phyloP scores from a whole-genome alignment of 2,329 filamentous ascomycete genomes.

The Colletotrichum higginsianum region DNA sequence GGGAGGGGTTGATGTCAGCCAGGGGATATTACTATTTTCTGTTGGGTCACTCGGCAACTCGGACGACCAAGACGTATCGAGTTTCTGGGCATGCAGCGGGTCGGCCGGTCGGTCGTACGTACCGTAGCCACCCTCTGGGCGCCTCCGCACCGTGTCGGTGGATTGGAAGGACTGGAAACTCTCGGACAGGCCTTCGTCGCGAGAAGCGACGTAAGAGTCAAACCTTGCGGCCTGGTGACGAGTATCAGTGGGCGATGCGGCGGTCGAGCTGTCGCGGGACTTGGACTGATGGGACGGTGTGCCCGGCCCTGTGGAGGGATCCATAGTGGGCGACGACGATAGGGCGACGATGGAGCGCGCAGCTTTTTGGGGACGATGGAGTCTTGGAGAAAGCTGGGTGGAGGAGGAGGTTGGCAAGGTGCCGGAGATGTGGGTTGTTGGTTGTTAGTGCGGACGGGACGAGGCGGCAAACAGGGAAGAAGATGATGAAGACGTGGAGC shows the following conservation, averaged over 20 bases:
- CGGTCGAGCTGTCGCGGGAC: constrained; percentile 54
- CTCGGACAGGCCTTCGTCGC: constrained; percentile 65
- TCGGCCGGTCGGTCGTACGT: constrained; percentile 47
- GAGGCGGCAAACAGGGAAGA: constrained; percentile 18
- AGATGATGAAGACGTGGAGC: constrained; percentile 6
- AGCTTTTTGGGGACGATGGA: constrained; percentile 27
- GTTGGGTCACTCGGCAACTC: constrained; percentile 36
- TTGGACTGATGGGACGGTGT: constrained; percentile 53
- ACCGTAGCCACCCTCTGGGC: constrained; percentile 72
- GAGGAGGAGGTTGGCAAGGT: constrained; percentile 33
- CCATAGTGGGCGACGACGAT: constrained; percentile 56
- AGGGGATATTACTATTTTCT: constrained; percentile 14
- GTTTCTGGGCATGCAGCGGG: constrained; percentile 41
- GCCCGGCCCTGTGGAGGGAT: constrained; percentile 54
- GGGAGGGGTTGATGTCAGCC: constrained; percentile 32
- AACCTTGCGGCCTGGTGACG: constrained; percentile 57
- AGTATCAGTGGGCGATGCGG: constrained; percentile 66
- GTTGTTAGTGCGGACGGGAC: constrained; percentile 31
- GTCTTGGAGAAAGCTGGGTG: constrained; percentile 11
- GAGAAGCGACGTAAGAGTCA: constrained; percentile 52
- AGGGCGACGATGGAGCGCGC: constrained; percentile 37
- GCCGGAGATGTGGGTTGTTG: constrained; percentile 40
- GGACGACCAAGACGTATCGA: constrained; percentile 34
- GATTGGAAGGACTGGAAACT: constrained; percentile 73
- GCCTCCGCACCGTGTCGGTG: constrained; percentile 72